Percentiles rank a stretch among this genome's conserved stretches.
These are phyloP conservation scores for Solanum ossicruentum DNA, from an alignment of 257 asterid genomes.

Conservation along the genomic window DNA sequence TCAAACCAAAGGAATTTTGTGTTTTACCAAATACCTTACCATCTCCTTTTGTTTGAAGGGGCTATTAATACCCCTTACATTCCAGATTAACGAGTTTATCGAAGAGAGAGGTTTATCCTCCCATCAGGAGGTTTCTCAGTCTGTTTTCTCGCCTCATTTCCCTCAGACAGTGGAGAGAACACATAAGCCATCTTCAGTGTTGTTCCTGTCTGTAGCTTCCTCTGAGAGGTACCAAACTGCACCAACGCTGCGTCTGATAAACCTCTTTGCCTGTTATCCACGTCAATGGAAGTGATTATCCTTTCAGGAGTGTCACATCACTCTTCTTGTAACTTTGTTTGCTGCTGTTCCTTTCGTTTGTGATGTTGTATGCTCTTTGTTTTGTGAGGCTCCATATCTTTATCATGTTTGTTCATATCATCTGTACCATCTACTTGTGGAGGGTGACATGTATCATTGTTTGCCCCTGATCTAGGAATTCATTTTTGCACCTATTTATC, in stretches of 20 bases:
- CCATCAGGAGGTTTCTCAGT: not conserved
- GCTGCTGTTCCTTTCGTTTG: not conserved
- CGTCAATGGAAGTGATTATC: not conserved
- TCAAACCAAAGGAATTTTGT: not conserved
- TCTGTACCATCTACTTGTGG: not conserved
- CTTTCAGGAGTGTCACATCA: not conserved
- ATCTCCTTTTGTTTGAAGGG: not conserved
- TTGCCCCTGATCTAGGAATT: no score
- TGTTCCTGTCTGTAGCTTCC: not conserved
- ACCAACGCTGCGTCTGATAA: not conserved
- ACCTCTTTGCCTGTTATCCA: not conserved
- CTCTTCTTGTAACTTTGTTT: not conserved
- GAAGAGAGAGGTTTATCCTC: not conserved
- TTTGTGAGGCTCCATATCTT: not conserved
- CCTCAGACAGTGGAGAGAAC: not conserved
- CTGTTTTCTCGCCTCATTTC: not conserved
- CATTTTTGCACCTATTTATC: no score
- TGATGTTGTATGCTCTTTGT: not conserved
- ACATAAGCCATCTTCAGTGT: not conserved
- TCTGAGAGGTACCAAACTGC: not conserved
- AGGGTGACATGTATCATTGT: not conserved
- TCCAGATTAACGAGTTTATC: not conserved
- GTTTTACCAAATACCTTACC: not conserved
- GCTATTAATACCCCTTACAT: not conserved
- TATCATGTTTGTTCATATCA: not conserved